Evolutionary conservation across 345 rosid species (phyloP).

Genomic region (Abelmoschus esculentus): DNA sequence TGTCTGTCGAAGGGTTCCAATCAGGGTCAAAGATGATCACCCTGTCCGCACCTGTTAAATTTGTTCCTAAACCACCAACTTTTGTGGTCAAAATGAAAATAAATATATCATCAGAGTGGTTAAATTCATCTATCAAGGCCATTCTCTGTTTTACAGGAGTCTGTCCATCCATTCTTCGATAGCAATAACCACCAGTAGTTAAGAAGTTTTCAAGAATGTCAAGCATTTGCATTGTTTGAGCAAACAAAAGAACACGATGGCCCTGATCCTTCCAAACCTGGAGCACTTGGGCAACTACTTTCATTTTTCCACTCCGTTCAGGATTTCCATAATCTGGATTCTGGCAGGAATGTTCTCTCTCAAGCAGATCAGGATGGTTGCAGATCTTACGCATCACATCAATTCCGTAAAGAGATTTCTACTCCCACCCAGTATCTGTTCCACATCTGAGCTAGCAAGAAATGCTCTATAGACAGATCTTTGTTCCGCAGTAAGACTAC

Average conservation of each 20-base stretch:
- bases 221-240: constrained; percentile 96
- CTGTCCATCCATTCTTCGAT: constrained; percentile 92
- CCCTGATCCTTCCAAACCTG: constrained; percentile 87
- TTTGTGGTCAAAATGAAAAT: constrained; percentile 83
- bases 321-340: constrained; percentile 91
- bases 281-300: constrained; percentile 75
- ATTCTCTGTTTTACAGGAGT: constrained; percentile 88
- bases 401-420: constrained; percentile 75
- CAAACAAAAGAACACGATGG: constrained; percentile 84
- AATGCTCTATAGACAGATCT: constrained; percentile 82
- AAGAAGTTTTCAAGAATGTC: constrained; percentile 87
- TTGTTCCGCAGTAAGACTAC: constrained; percentile 86
- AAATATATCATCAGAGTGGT: constrained; percentile 61
- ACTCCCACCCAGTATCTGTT: constrained; percentile 70
- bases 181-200: constrained; percentile 50
- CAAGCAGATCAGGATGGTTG: constrained; percentile 97
- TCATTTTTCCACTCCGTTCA: constrained; percentile 91
- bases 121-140: constrained; percentile 95
- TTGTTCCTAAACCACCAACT: constrained; percentile 97
- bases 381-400: constrained; percentile 99
- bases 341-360: constrained; percentile 71
- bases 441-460: constrained; percentile 97
- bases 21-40: constrained; percentile 98
- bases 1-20: constrained; percentile 97
- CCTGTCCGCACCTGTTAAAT: constrained; percentile 86